Conservation (phyloP, 1,139 yeast genomes). For the Candida sojae region DNA sequence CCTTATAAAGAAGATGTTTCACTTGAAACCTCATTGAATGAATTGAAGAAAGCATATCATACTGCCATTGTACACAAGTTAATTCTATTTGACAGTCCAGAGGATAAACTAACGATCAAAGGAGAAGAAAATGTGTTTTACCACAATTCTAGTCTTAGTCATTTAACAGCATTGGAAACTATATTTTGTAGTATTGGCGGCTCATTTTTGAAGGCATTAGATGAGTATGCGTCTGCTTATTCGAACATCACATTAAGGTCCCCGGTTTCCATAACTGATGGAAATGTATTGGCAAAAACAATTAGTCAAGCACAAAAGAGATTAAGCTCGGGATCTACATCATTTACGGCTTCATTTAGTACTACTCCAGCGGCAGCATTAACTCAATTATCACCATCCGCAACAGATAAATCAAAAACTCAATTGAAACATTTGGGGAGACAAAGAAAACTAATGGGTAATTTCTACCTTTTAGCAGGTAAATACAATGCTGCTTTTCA, state of each 20-base stretch:
- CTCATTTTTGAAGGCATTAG: slow-evolving; percentile 62
- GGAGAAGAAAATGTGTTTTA: slow-evolving; percentile 18
- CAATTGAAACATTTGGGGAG: slow-evolving; percentile 58
- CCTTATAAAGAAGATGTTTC: slow-evolving; percentile 31
- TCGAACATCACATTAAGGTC: slow-evolving; percentile 72
- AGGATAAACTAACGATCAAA: slow-evolving; percentile 20
- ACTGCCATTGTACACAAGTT: slow-evolving; percentile 64
- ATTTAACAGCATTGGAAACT: slow-evolving; percentile 58
- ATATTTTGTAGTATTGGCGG: slow-evolving; percentile 72
- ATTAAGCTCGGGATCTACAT: slow-evolving; percentile 38
- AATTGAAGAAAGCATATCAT: slow-evolving; percentile 42
- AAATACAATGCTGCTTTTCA: slow-evolving; percentile 68
- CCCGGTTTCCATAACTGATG: slow-evolving; percentile 65
- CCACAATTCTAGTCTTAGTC: slow-evolving; percentile 22
- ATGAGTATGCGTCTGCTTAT: slow-evolving; percentile 68
- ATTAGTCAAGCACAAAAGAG: slow-evolving; percentile 53
- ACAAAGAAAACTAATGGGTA: slow-evolving; percentile 73
- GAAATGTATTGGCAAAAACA: slow-evolving; percentile 50
- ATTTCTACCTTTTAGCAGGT: slow-evolving; percentile 79
- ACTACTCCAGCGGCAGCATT: slow-evolving; percentile 2
- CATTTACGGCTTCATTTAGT: slow-evolving; percentile 37
- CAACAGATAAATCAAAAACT: slow-evolving; percentile 23
- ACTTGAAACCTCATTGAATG: slow-evolving; percentile 5
- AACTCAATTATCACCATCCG: slow-evolving; percentile 9
- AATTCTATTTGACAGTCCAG: slow-evolving; percentile 59